A percentile compares a stretch with the other conserved stretches of the same genome.
These are phyloP conservation scores for Lecanicillium sp. DNA, from an alignment of 2,329 filamentous ascomycete species.

Conservation along the genomic window DNA sequence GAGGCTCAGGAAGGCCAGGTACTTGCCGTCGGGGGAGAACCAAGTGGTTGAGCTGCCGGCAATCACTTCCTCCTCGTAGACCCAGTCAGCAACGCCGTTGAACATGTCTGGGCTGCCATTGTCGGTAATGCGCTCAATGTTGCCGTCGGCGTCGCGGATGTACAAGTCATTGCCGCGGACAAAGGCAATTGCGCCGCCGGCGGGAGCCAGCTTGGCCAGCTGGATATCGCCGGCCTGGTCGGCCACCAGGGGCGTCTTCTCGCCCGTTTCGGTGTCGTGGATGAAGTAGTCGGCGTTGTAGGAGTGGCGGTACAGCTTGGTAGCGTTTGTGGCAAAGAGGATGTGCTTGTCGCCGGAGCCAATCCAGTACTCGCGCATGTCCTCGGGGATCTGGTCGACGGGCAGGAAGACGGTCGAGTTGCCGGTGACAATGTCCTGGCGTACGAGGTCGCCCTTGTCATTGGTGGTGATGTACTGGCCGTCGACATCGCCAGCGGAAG, in stretches of 20 bases:
- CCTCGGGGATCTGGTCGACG: constrained; percentile 47
- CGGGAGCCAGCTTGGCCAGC: constrained; percentile 55
- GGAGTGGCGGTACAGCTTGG: constrained; percentile 61
- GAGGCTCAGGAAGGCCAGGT: constrained; percentile 80
- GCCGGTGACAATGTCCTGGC: constrained; percentile 54
- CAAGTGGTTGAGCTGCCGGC: constrained; percentile 71
- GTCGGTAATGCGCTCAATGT: constrained; percentile 47
- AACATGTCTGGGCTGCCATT: constrained; percentile 56
- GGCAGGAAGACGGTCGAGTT: constrained; percentile 46
- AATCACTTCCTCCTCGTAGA: constrained; percentile 66
- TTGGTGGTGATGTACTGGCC: constrained; percentile 52
- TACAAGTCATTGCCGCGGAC: constrained; percentile 61
- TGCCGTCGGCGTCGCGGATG: constrained; percentile 39
- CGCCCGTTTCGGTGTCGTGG: constrained; percentile 50
- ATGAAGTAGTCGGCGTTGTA: constrained; percentile 62
- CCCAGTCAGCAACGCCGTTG: constrained; percentile 66
- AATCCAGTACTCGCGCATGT: constrained; percentile 52
- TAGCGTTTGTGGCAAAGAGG: constrained; percentile 57
- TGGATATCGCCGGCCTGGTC: constrained; percentile 59
- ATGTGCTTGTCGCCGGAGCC: constrained; percentile 51
- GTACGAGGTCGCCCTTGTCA: constrained; percentile 44
- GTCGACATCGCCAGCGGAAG: constrained; percentile 45
- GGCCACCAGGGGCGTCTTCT: constrained; percentile 45
- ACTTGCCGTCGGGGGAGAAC: constrained; percentile 86
- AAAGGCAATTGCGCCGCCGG: constrained; percentile 54